phyloP scores from a whole-genome alignment of 2,329 filamentous ascomycete genomes.

The Macrophomina pseudophaseolina region DNA sequence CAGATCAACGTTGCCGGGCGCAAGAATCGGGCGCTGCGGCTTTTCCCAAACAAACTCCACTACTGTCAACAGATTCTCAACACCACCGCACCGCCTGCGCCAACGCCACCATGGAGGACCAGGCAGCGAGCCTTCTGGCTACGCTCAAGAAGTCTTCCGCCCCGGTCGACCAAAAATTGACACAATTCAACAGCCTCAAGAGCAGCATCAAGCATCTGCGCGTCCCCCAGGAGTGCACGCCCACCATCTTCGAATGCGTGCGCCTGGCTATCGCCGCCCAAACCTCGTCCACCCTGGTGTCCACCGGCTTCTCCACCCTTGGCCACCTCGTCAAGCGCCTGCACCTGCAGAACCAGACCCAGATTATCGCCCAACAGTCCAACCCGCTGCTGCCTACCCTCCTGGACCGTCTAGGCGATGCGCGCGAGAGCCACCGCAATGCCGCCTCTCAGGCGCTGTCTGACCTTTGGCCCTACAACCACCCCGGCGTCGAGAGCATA shows the following conservation, averaged over 20 bases:
- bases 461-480: constrained; percentile 74
- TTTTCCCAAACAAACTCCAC: constrained; percentile 23
- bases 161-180: constrained; percentile 72
- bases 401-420: constrained; percentile 84
- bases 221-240: constrained; percentile 75
- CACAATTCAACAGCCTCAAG: constrained; percentile 75
- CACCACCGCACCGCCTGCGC: constrained; percentile 12
- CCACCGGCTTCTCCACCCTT: constrained; percentile 84
- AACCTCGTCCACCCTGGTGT: constrained; percentile 73
- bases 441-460: constrained; percentile 76
- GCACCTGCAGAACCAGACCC: constrained; percentile 80
- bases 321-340: constrained; percentile 87
- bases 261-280: constrained; percentile 76
- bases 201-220: constrained; percentile 91
- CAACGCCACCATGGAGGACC: constrained; percentile 57
- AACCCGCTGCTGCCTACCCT: constrained; percentile 74
- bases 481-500: constrained; percentile 76
- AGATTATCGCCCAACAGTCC: constrained; percentile 70
- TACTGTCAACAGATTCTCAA: constrained; percentile 12
- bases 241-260: constrained; percentile 80
- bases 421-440: constrained; percentile 80
- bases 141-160: constrained; percentile 67
- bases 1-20: too few species aligned
- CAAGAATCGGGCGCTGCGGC: neutral
- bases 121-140: constrained; percentile 59